These are phyloP conservation scores for Phaseolus lunatus DNA, from an alignment of 306 rosid genomes.

Conservation along the genomic window DNA sequence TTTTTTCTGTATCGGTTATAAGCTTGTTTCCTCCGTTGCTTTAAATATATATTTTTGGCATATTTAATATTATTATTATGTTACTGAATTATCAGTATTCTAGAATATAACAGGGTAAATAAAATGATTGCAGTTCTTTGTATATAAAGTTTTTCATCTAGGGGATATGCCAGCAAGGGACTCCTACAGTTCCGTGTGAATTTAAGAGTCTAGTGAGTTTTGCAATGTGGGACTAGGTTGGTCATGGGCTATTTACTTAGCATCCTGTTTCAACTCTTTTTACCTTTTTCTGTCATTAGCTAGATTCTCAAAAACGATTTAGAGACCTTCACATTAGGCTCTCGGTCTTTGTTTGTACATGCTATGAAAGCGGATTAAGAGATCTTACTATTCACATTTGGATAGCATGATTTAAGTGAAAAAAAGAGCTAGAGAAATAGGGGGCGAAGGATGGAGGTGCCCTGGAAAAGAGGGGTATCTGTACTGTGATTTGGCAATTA, in stretches of 20 bases:
- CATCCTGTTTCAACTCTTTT: not conserved
- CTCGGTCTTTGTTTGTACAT: too few species aligned
- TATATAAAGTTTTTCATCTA: not conserved
- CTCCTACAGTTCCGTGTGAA: not conserved
- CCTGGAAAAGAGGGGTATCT: too few species aligned
- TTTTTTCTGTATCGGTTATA: constrained; percentile 10
- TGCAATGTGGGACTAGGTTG: not conserved
- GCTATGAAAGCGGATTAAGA: too few species aligned
- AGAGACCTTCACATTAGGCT: not conserved
- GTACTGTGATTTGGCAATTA: too few species aligned
- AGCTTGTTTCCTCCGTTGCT: constrained; percentile 22
- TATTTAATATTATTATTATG: not conserved
- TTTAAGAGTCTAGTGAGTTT: not conserved
- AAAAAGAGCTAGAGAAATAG: too few species aligned
- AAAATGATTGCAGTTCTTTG: not conserved
- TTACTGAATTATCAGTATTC: not conserved
- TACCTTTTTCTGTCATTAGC: not conserved
- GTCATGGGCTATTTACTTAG: not conserved
- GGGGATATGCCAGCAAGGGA: not conserved
- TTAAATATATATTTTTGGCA: constrained; percentile 14
- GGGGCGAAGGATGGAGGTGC: too few species aligned
- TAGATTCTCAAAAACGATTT: not conserved
- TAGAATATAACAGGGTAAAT: not conserved
- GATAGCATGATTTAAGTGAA: too few species aligned
- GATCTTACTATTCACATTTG: too few species aligned